Base-by-base conservation (phyloP, 768 basidiomycete genomes). In the Boletus huronensis region DNA sequence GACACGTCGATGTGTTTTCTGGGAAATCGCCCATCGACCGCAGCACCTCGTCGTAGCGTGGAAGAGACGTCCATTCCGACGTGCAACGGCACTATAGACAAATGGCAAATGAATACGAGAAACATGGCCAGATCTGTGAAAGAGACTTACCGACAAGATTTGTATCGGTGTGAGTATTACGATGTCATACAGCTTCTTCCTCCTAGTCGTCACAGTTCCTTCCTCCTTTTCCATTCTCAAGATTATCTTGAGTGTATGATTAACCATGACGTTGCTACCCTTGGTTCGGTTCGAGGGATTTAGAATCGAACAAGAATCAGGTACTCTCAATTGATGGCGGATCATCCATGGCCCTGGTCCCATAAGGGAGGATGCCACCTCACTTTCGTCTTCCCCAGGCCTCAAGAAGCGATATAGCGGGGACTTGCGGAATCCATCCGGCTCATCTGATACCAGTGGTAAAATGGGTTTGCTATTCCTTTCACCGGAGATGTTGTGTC, bases 301-400 rank as follows among this genome's bases (percentile, higher is more conserved):
- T 46, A 98, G 71, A 47, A 72, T 67, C 21, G 66, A 66, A 61
- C 87, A 90, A 2, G 83, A 79, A 16, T 70, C 71, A 0, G 95
- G 94, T 2, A 98, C 75, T 41, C 78, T 77, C 41, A 98, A 66
- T 29, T 82, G 75, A 50, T 82, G 79, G 53, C 84, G 82, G 55
- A 98, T 80, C 9, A 79, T 77, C 95, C 95, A 98, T 13, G 96
- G 95, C 0, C 96, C 95, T 3, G 83, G 82, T 28, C 87, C 88
- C 84, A 85, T 85, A 56, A 82, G 72, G 41, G 65, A 76, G 21
- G 86, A 82, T 28, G 79, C 82, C 46, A 79, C 67, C 49, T 87
- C 83, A 0, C 80, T 81, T 28, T 79, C 63, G 60, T 84, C 79
- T 42, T 78, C 75, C 25, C 78, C 78, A 3, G 78, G 74, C 5